Evolutionary conservation across 1,139 yeast genomes (phyloP), one percentile per base, ranked within the genome.

Genomic region (Kurtzmaniella natalensis): DNA sequence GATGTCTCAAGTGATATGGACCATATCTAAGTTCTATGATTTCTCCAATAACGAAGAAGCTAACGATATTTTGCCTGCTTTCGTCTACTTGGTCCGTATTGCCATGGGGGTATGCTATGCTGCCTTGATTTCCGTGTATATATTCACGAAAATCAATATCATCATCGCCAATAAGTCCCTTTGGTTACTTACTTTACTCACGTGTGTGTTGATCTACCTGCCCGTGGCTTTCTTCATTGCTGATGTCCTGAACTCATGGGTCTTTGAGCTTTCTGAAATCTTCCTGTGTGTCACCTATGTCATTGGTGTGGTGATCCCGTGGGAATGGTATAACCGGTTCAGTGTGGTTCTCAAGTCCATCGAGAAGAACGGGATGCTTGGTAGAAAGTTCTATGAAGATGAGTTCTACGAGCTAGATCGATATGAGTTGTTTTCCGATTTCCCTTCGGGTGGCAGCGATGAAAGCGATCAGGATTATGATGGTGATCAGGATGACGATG

Each of bases 321-420:
- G 95, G 94, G 94, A 82, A 55, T 86, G 95, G 94, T 75, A 86
- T 41, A 87, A 84, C 50, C 70, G 85, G 41, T 72, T 81, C 35
- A 73, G 74, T 39, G 60, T 70, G 10, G 59, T 80, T 19, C 81
- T 81, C 60, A 74, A 74, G 44, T 69, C 68, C n/a, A 74, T 74
- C 40, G 94, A 86, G 46, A 78, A 80, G 34, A 81, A 78, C 38
- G 94, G 95, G 1, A 78, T 87, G 2, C 58, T 87, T 33, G 96
- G 96, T 0, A 64, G 95, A 41, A 76, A 81, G 24, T 74, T 83
- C 31, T 83, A 78, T 51, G 92, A 82, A 41, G 94, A 84, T 39
- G 86, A 80, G 40, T 35, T 66, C 14, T 67, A 66, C 38, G 72
- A 66, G 39, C 52, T 67, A 9, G 73, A 71, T 35, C 46, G 70